Percentiles rank a stretch among this genome's conserved stretches.
Evolutionary conservation across 169 alveolate genomes (phyloP).

Genomic region (Perkinsus olseni): DNA sequence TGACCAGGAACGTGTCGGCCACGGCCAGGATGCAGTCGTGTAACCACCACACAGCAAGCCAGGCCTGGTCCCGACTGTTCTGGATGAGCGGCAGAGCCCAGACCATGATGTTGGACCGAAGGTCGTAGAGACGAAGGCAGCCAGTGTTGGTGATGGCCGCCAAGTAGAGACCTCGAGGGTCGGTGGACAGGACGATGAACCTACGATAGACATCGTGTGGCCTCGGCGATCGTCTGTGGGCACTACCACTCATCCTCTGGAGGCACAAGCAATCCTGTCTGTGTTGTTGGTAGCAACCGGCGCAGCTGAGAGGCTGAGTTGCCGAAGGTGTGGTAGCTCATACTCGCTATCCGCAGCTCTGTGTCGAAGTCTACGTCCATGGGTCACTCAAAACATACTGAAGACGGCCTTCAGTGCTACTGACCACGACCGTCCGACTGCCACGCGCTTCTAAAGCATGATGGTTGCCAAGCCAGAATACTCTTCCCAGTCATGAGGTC

Average conservation of each 20-base stretch:
- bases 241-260: not conserved
- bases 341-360: not conserved
- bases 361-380: not conserved
- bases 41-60: not conserved
- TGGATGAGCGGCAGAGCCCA: not conserved
- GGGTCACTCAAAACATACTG: not conserved
- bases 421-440: too few species aligned
- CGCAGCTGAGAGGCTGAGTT: not conserved
- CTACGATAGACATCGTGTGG: not conserved
- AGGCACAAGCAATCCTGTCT: not conserved
- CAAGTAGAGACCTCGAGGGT: not conserved
- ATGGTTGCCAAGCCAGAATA: too few species aligned
- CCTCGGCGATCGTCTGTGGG: not conserved
- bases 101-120: not conserved
- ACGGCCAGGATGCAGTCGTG: not conserved
- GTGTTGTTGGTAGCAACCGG: not conserved
- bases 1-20: not conserved
- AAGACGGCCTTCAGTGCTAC: too few species aligned
- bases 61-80: not conserved
- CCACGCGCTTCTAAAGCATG: too few species aligned
- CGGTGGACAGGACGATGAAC: not conserved
- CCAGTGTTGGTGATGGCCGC: not conserved
- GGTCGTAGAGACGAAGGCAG: not conserved
- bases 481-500: too few species aligned
- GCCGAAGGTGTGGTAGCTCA: constrained; percentile 2